These are phyloP conservation scores for Lodderomyces pseudojiufengensis DNA, from an alignment of 1,139 yeast genomes.

Conservation along the genomic window DNA sequence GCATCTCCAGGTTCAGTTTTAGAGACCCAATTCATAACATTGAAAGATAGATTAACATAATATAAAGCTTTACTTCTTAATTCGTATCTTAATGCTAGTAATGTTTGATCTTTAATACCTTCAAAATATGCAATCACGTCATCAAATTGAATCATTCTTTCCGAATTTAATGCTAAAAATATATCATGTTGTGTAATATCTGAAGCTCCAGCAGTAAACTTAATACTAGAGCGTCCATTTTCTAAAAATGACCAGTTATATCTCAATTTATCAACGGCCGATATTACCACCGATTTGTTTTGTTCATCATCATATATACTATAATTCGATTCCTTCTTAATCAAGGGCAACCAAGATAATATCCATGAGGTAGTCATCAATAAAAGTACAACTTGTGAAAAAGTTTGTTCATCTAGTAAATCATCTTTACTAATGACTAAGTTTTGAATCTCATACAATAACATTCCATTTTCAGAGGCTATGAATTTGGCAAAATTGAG, in stretches of 20 bases:
- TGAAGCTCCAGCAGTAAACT: slow-evolving; percentile 19
- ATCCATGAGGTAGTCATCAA: slow-evolving; percentile 47
- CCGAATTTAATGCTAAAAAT: slow-evolving; percentile 35
- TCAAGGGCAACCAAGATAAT: slow-evolving; percentile 52
- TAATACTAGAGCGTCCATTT: slow-evolving; percentile 33
- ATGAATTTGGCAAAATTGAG: slow-evolving; percentile 14
- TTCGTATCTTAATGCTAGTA: slow-evolving; percentile 63
- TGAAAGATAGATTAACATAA: slow-evolving; percentile 50
- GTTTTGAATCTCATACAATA: slow-evolving; percentile 19
- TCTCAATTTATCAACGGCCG: slow-evolving; percentile 44
- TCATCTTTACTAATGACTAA: slow-evolving; percentile 35
- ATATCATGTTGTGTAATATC: slow-evolving; percentile 24
- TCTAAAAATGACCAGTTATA: slow-evolving; percentile 58
- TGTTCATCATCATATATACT: slow-evolving; percentile 24
- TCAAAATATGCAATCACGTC: slow-evolving; percentile 43
- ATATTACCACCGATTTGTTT: slow-evolving; percentile 15
- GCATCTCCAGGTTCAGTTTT: slow-evolving; percentile 58
- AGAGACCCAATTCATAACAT: slow-evolving; percentile 42
- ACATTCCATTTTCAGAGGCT: slow-evolving; percentile 34
- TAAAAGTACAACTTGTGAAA: slow-evolving; percentile 48
- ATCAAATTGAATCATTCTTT: slow-evolving; percentile 46
- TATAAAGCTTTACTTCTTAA: slow-evolving; percentile 59
- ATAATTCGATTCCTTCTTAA: slow-evolving; percentile 42
- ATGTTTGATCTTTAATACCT: slow-evolving; percentile 43
- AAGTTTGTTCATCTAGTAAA: slow-evolving; percentile 40